phyloP scores from a whole-genome alignment of 345 rosid species.

The Orychophragmus violaceus region DNA sequence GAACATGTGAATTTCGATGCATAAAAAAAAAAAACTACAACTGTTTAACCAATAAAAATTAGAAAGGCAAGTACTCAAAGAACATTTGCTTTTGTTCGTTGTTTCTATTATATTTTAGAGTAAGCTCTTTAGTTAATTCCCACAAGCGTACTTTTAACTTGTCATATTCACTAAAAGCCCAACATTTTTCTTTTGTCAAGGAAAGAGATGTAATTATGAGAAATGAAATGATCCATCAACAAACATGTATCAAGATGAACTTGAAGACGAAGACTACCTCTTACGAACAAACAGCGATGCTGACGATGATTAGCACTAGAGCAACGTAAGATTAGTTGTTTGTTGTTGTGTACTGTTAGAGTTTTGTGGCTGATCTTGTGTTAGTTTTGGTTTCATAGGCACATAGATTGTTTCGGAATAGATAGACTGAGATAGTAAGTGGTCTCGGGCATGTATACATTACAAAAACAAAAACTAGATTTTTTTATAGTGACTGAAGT shows the following conservation, averaged over 20 bases:
- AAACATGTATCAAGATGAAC: conserved; percentile 61
- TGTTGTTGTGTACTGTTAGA: conserved; percentile 8
- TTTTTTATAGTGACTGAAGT: too few relatives aligned
- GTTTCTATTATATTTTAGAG: not conserved
- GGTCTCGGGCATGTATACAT: too few relatives aligned
- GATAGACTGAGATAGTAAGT: too few relatives aligned
- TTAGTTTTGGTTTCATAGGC: too few relatives aligned
- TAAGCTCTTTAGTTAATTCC: not conserved
- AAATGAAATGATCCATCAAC: conserved; percentile 36
- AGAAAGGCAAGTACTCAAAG: conserved; percentile 53
- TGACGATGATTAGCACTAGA: conserved; percentile 18
- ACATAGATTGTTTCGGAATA: too few relatives aligned
- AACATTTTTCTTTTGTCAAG: conserved; percentile 31
- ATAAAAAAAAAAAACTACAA: too few relatives aligned
- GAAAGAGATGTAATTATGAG: conserved; percentile 35
- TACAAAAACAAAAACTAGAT: too few relatives aligned
- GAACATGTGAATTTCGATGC: too few relatives aligned
- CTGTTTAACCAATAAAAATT: too few relatives aligned
- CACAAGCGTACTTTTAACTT: not conserved
- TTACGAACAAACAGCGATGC: conserved; percentile 52
- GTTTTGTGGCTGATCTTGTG: too few relatives aligned
- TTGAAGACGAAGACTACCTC: conserved; percentile 80
- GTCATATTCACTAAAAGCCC: not conserved
- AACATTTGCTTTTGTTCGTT: not conserved
- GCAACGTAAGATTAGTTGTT: conserved; percentile 4